A percentile compares a stretch with the other conserved stretches of the same genome.
These are phyloP conservation scores for Stenocarpella maydis DNA, from an alignment of 2,329 filamentous ascomycete genomes.

Conservation along the genomic window DNA sequence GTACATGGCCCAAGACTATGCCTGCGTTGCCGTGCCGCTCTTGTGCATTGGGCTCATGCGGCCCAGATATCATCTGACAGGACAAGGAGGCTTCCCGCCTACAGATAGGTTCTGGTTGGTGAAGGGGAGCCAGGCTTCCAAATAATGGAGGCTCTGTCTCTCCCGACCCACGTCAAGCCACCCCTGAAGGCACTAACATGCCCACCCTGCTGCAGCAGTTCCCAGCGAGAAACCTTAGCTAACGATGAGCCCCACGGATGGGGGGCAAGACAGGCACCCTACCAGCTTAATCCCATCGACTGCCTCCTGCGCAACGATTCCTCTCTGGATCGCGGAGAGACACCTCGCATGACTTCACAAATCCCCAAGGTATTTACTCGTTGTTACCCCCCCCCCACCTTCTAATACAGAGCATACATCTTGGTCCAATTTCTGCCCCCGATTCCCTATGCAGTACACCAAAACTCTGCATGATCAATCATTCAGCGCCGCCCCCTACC, in stretches of 20 bases:
- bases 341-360: constrained; percentile 56
- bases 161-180: constrained; percentile 29
- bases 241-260: constrained; percentile 33
- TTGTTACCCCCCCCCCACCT: not conserved
- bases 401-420: not conserved
- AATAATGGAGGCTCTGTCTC: constrained; percentile 34
- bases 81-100: constrained; percentile 23
- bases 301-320: constrained; percentile 42
- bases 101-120: constrained; percentile 18
- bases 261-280: constrained; percentile 39
- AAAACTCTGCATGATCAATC: not conserved
- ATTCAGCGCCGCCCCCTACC: not conserved
- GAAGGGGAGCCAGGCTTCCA: constrained; percentile 25
- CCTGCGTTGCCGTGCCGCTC: constrained; percentile 31
- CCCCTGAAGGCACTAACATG: constrained; percentile 33
- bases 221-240: constrained; percentile 33
- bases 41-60: constrained; percentile 28
- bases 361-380: constrained; percentile 51
- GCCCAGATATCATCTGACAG: constrained; percentile 25
- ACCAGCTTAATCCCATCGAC: constrained; percentile 40
- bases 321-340: constrained; percentile 49
- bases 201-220: constrained; percentile 33
- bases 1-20: constrained; percentile 2
- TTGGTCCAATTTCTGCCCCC: constrained; percentile 31
- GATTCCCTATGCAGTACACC: not conserved